Evolutionary conservation across 176 grass and related monocot genomes (phyloP).

Genomic region (Avena eriantha): DNA sequence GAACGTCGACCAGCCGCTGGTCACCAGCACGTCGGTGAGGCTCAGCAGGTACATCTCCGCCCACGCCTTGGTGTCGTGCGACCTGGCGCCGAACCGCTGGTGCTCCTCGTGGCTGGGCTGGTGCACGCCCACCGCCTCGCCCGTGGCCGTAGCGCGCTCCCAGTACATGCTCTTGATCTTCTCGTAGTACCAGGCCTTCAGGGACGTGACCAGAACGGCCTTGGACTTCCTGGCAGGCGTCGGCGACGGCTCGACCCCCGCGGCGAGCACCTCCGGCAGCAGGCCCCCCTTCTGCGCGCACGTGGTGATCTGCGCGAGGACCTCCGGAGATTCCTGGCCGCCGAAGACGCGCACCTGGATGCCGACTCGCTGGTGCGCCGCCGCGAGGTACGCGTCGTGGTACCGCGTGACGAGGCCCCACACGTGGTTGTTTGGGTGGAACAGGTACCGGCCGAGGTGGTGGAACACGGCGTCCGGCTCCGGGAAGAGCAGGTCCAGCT

Average conservation of each 20-base stretch:
- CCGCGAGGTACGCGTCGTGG: slow-evolving; percentile 51
- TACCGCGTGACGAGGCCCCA: slow-evolving; percentile 77
- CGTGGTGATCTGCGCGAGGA: slow-evolving; percentile 45
- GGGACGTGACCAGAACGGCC: slow-evolving; percentile 52
- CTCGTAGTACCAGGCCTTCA: slow-evolving; percentile 54
- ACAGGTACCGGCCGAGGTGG: slow-evolving; percentile 64
- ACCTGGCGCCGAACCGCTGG: slow-evolving; percentile 36
- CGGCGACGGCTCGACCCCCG: neutral
- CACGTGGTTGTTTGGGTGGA: slow-evolving; percentile 67
- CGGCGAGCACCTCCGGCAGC: slow-evolving; percentile 31
- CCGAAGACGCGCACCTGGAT: slow-evolving; percentile 63
- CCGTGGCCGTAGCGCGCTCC: slow-evolving; percentile 50
- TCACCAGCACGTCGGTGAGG: slow-evolving; percentile 58
- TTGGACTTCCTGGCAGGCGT: slow-evolving; percentile 13
- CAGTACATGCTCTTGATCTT: slow-evolving; percentile 65
- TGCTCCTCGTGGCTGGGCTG: slow-evolving; percentile 77
- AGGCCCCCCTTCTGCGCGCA: slow-evolving; percentile 34
- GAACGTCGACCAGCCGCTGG: slow-evolving; percentile 60
- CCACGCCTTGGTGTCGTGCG: slow-evolving; percentile 68
- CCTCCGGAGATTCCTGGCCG: neutral
- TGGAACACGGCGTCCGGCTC: slow-evolving; percentile 67
- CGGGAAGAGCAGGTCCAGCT: slow-evolving; percentile 63
- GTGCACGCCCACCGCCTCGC: slow-evolving; percentile 59
- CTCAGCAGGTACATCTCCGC: slow-evolving; percentile 81
- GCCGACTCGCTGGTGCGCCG: slow-evolving; percentile 46